Base-by-base conservation (phyloP, 2,329 filamentous ascomycete species). In the Cytospora piceicola region DNA sequence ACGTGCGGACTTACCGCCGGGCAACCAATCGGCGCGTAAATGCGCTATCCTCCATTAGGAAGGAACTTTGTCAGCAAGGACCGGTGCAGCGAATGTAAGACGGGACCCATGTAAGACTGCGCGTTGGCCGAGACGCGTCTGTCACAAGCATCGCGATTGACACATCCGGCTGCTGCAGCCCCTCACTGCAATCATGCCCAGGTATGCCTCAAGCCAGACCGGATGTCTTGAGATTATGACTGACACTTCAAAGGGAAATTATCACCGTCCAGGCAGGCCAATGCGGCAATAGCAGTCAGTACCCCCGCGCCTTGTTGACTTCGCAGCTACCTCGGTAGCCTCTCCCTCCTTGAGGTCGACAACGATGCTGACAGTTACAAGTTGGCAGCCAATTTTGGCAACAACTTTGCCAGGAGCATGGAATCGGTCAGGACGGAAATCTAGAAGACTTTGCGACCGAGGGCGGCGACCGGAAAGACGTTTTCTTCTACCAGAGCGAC, bases 401-500 rank as follows among this genome's bases (percentile, higher is more conserved):
- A 78, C 95, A 98, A 80, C 87, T 98, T 67, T 99, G 95, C 79
- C 91, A 94, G 77, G 95, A 99, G 80, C 95, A 99, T 77, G 95
- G 96, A 69, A 99, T 99, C 81, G 97, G 91, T 74, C 93, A 95
- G 76, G 93, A 98, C 80, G 95, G 95, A 66, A 98, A 98, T 77
- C 86, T 99, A 66, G 94, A 97, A 77, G 94, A 97, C 78, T 97
- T 97, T 81, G 95, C 95, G 75, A 97, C 93, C 58, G 95, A 98
- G 78, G 95, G 95, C 75, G 94, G 94, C 71, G 95, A 99, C 80
- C 90, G 95, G 72, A 99, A 99, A 78, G 95, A 99, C 79, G 95
- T 99, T 68, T 98, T 98, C 81, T 98, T 97, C 85, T 99, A 98
- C 82, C 94, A 96, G 84, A 98, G 94, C 75, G 95, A 99, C 82